These are phyloP conservation scores for Metschnikowia borealis DNA, from an alignment of 805 yeast genomes.

Conservation along the genomic window DNA sequence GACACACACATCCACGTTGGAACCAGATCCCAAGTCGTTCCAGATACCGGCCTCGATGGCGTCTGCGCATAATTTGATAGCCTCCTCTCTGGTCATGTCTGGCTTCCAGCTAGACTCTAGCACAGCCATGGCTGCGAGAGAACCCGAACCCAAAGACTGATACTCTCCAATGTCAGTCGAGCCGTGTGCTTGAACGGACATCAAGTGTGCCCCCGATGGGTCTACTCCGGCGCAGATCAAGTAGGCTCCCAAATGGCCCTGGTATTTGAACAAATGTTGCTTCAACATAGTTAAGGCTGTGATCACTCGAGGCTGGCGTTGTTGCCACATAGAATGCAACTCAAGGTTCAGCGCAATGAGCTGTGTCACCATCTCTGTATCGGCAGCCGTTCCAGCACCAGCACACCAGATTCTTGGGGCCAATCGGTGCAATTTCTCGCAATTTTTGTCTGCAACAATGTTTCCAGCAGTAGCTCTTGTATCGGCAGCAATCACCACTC, in stretches of 20 bases:
- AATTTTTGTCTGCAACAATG: constrained; percentile 96
- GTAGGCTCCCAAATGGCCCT: constrained; percentile 96
- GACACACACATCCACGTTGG: constrained; percentile 95
- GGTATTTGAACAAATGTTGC: constrained; percentile 94
- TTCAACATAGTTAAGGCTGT: constrained; percentile 89
- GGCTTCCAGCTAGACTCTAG: constrained; percentile 84
- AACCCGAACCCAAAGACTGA: constrained; percentile 92
- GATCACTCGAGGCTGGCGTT: constrained; percentile 87
- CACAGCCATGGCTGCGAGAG: constrained; percentile 97
- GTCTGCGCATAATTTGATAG: constrained; percentile 83
- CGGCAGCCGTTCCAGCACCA: constrained; percentile 99
- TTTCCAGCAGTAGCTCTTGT: constrained; percentile 97
- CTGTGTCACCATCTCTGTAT: constrained; percentile 96
- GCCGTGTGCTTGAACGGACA: constrained; percentile 96
- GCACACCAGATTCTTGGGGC: constrained; percentile 98
- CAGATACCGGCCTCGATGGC: constrained; percentile 98
- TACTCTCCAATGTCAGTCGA: constrained; percentile 95
- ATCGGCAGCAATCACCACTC: constrained; percentile 98
- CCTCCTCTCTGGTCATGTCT: constrained; percentile 78
- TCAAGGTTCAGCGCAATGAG: constrained; percentile 87
- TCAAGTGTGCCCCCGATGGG: constrained; percentile 91
- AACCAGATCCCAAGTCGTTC: constrained; percentile 98
- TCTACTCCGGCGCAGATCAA: constrained; percentile 97
- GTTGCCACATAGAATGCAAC: constrained; percentile 78
- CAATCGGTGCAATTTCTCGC: constrained; percentile 88